Conservation (phyloP, 2,329 filamentous ascomycete species). For the Fusarium vanettenii region DNA sequence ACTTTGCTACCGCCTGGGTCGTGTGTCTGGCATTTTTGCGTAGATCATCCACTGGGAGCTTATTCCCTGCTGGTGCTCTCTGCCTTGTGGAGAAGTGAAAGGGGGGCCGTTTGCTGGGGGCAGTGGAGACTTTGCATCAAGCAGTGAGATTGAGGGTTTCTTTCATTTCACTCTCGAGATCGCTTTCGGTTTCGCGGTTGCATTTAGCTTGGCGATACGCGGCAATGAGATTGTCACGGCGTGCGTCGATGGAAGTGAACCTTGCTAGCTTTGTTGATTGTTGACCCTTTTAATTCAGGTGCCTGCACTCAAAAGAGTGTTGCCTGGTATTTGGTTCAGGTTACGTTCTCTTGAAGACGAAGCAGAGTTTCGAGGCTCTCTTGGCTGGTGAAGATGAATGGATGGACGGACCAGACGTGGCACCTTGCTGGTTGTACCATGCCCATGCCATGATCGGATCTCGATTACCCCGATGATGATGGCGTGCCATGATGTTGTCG, state of each 20-base stretch:
- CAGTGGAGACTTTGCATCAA: slow-evolving; percentile 5
- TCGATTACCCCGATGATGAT: slow-evolving; percentile 32
- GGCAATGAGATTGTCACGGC: slow-evolving; percentile 15
- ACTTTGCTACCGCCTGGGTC: slow-evolving; percentile 11
- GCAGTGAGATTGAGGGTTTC: slow-evolving; percentile 27
- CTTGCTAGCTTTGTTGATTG: not conserved
- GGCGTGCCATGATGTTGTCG: not conserved
- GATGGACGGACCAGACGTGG: not conserved
- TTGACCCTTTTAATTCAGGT: not conserved
- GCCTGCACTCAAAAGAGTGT: not conserved
- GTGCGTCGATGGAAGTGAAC: not conserved
- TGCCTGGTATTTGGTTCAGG: not conserved
- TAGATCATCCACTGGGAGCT: slow-evolving; percentile 15
- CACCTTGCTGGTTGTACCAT: slow-evolving; percentile 4
- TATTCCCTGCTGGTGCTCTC: not conserved
- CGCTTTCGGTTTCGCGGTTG: slow-evolving; percentile 25
- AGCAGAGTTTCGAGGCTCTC: slow-evolving; percentile 7
- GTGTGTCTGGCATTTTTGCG: not conserved
- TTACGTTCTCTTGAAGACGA: not conserved
- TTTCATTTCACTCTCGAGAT: slow-evolving; percentile 24
- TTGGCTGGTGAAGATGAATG: not conserved
- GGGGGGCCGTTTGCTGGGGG: not conserved
- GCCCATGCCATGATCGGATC: slow-evolving; percentile 31
- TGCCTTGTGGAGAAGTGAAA: slow-evolving; percentile 7
- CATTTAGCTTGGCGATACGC: slow-evolving; percentile 7